Evolutionary conservation across 2,329 filamentous ascomycete species (phyloP).

Genomic region (Aureobasidium melanogenum): DNA sequence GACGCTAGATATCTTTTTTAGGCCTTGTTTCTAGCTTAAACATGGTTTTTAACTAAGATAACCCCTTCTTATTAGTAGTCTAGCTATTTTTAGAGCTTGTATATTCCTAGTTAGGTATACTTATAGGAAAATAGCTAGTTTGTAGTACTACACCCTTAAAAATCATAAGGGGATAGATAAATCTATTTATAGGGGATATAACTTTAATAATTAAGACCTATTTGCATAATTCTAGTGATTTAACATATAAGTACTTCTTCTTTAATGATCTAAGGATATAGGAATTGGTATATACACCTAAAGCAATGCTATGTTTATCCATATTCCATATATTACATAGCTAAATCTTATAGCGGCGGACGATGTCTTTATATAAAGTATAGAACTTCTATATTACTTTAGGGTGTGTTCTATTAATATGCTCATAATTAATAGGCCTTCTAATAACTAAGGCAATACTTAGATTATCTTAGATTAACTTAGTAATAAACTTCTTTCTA

Average conservation of each 20-base stretch:
- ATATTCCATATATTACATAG: not conserved
- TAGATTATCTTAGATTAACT: slow-evolving; percentile 1
- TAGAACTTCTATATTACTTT: slow-evolving; percentile 1
- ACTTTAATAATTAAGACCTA: not conserved
- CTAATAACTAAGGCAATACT: not conserved
- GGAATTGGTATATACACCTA: not conserved
- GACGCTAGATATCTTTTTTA: not conserved
- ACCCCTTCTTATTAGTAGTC: not conserved
- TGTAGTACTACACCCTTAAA: not conserved
- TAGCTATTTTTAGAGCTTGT: not conserved
- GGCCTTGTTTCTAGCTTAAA: not conserved
- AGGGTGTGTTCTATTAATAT: not conserved
- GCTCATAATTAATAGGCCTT: not conserved
- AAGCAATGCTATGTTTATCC: not conserved
- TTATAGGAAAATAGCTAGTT: not conserved
- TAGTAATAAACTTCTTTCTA: not conserved
- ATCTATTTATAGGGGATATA: not conserved
- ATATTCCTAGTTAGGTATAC: not conserved
- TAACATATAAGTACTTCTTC: slow-evolving; percentile 1
- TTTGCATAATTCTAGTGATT: slow-evolving; percentile 1
- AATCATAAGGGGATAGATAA: slow-evolving; percentile 5
- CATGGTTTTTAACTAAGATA: not conserved
- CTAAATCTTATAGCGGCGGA: not conserved
- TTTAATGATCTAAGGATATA: not conserved
- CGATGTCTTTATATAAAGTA: not conserved